Conservation (phyloP, 176 grass and related monocot species). For the Aegilops tauschii region DNA sequence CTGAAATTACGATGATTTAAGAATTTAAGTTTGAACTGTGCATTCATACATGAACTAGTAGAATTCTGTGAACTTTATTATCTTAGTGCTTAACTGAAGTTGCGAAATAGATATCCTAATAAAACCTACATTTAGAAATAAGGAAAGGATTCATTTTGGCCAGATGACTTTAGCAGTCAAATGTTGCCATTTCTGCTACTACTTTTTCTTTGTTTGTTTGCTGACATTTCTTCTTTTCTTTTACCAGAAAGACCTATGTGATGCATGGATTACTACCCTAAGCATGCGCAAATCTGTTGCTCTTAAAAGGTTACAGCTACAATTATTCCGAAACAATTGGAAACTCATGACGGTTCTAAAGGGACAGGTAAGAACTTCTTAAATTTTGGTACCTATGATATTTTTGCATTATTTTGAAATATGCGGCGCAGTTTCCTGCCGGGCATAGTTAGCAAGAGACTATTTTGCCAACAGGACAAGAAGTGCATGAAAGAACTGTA, state of each 20-base stretch:
- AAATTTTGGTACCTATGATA: constrained; percentile 1
- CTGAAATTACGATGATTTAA: neutral
- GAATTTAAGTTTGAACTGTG: neutral
- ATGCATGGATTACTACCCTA: constrained; percentile 79
- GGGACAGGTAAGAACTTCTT: constrained; percentile 58
- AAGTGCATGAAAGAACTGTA: constrained; percentile 24
- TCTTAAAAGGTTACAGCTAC: constrained; percentile 75
- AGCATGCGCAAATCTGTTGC: constrained; percentile 79
- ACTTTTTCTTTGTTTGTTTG: neutral
- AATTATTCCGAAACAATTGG: constrained; percentile 59
- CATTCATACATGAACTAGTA: neutral
- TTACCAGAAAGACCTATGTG: constrained; percentile 75
- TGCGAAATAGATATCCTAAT: neutral
- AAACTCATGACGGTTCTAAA: constrained; percentile 83
- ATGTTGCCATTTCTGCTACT: constrained; percentile 5
- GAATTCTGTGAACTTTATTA: neutral
- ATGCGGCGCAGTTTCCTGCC: neutral
- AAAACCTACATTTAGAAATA: neutral
- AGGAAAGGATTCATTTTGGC: neutral
- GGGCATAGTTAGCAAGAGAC: constrained; percentile 14
- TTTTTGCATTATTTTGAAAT: neutral
- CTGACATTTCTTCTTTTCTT: constrained; percentile 12
- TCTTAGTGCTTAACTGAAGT: constrained; percentile 9
- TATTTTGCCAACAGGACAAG: constrained; percentile 25
- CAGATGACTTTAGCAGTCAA: neutral